Conservation (phyloP, 2,329 filamentous ascomycete species). For the Colletotrichum sp. region DNA sequence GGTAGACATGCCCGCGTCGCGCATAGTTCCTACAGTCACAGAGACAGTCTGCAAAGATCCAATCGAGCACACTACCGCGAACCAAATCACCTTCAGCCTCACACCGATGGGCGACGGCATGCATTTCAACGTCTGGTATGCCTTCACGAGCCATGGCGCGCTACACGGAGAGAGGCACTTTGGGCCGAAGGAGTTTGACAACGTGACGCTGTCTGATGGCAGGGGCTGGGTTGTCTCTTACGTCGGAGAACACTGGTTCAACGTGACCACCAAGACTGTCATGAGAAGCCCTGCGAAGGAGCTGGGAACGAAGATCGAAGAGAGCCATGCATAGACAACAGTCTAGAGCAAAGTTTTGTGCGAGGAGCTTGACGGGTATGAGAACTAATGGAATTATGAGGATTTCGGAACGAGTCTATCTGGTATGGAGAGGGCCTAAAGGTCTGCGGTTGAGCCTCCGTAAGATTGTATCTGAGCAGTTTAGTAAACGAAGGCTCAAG, state of each 20-base stretch:
- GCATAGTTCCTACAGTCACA: conserved; percentile 6
- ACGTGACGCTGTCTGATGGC: background rate
- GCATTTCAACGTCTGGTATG: conserved; percentile 16
- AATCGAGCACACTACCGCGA: background rate
- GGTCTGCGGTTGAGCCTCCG: conserved; percentile 18
- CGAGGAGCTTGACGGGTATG: background rate
- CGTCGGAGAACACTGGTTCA: background rate
- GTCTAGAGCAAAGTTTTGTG: background rate
- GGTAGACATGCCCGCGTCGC: background rate
- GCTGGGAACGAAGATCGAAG: background rate
- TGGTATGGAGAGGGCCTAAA: background rate
- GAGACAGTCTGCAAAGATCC: background rate
- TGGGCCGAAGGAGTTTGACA: background rate
- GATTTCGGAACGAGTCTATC: background rate
- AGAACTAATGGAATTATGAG: background rate
- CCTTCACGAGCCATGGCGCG: conserved; percentile 10
- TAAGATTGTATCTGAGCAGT: conserved; percentile 19
- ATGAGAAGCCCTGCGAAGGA: background rate
- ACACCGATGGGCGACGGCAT: conserved; percentile 4
- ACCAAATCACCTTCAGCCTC: conserved; percentile 13
- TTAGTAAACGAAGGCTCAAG: background rate
- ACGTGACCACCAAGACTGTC: background rate
- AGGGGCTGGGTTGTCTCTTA: conserved; percentile 1
- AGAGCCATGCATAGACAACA: background rate
- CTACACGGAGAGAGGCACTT: background rate